Percentiles rank a stretch among this genome's conserved stretches.
phyloP scores from a whole-genome alignment of 148 eudicot genomes.

The Persicaria maculosa region DNA sequence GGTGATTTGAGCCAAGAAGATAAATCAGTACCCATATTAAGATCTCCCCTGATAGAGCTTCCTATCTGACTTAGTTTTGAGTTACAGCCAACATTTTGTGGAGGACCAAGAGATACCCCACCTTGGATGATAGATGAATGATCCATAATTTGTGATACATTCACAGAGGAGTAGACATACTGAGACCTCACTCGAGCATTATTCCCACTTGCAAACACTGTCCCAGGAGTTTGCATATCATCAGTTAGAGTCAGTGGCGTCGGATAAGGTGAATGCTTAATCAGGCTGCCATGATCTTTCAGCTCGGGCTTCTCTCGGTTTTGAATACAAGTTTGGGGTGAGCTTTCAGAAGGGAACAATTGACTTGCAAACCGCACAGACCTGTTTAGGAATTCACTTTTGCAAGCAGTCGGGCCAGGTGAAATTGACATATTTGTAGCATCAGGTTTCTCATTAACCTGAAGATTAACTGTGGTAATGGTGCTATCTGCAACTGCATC shows the following conservation, averaged over 20 bases:
- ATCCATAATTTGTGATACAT: conserved; percentile 5
- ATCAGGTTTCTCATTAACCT: conserved; percentile 2
- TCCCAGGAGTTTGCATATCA: conserved; percentile 98
- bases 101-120: neutral
- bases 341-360: conserved; percentile 19
- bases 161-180: conserved; percentile 49
- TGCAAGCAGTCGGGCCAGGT: conserved; percentile 17
- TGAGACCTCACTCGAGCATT: conserved; percentile 66
- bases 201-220: conserved; percentile 55
- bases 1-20: conserved; percentile 59
- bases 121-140: conserved; percentile 3
- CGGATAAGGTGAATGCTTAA: conserved; percentile 65
- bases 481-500: conserved; percentile 14
- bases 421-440: conserved; percentile 13
- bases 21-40: conserved; percentile 30
- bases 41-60: neutral
- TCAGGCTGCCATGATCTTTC: conserved; percentile 21
- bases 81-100: neutral
- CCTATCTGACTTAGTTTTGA: neutral
- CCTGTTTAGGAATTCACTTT: conserved; percentile 28
- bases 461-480: conserved; percentile 6
- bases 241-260: conserved; percentile 64
- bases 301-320: conserved; percentile 25
- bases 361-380: conserved; percentile 27
- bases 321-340: conserved; percentile 43